Evolutionary conservation across 495 filamentous ascomycete species (phyloP).

Genomic region (Penicillium turbatum): DNA sequence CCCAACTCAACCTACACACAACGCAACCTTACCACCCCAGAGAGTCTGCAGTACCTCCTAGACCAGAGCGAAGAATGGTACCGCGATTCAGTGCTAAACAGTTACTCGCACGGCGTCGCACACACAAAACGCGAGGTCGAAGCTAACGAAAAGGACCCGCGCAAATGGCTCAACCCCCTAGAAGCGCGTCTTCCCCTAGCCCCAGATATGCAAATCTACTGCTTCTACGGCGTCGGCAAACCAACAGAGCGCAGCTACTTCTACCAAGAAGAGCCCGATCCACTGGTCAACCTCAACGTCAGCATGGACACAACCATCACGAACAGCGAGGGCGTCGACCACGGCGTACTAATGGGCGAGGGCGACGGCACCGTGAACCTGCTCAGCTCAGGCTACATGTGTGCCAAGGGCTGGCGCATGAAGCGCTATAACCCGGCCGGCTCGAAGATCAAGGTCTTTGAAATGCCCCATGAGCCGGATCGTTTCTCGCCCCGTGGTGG

Average conservation of each 20-base stretch:
- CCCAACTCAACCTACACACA: constrained; percentile 58
- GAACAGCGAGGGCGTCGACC: constrained; percentile 64
- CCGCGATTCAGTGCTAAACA: constrained; percentile 58
- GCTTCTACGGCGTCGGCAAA: constrained; percentile 94
- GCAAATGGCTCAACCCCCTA: constrained; percentile 93
- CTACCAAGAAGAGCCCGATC: constrained; percentile 71
- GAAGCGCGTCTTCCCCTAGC: constrained; percentile 85
- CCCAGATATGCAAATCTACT: constrained; percentile 92
- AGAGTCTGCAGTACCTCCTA: constrained; percentile 73
- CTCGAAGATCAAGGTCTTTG: constrained; percentile 73
- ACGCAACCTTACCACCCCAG: constrained; percentile 73
- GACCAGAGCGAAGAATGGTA: constrained; percentile 84
- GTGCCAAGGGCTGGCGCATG: constrained; percentile 84
- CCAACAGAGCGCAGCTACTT: constrained; percentile 88
- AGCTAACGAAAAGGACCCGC: constrained; percentile 72
- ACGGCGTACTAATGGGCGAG: constrained; percentile 87
- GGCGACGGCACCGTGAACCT: constrained; percentile 93
- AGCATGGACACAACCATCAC: constrained; percentile 85
- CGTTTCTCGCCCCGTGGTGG: constrained; percentile 86
- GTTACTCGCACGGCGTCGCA: constrained; percentile 87
- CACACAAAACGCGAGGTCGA: constrained; percentile 78
- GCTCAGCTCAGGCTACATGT: constrained; percentile 91
- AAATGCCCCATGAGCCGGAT: constrained; percentile 96
- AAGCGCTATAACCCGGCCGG: constrained; percentile 89
- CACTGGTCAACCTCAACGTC: constrained; percentile 65